Conservation (phyloP, 768 basidiomycete species). For the Guyanaporus albipodus region DNA sequence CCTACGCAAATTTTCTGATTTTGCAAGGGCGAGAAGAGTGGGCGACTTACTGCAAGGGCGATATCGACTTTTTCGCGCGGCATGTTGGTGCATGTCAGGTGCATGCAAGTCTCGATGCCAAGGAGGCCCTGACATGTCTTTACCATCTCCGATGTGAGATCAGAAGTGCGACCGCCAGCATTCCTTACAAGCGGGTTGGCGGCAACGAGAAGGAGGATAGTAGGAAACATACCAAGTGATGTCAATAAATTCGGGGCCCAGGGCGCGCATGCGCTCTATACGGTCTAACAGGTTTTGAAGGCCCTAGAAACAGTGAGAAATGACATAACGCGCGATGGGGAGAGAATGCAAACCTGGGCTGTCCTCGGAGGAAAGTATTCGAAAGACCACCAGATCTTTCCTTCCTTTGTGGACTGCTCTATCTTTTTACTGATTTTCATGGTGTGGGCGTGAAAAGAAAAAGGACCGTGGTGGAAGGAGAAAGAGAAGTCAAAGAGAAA, state of each 20-base stretch:
- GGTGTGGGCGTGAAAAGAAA: conserved; percentile 20
- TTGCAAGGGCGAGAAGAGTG: not conserved
- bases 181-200: conserved; percentile 57
- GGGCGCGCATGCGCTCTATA: conserved; percentile 94
- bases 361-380: conserved; percentile 98
- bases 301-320: conserved; percentile 12
- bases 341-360: conserved; percentile 62
- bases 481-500: conserved; percentile 1
- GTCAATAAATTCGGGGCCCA: conserved; percentile 97
- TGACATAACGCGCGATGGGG: not conserved
- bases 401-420: conserved; percentile 76
- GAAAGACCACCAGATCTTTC: conserved; percentile 96
- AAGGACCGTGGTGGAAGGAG: conserved; percentile 17
- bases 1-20: conserved; percentile 42
- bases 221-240: conserved; percentile 74
- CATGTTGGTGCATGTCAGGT: conserved; percentile 98
- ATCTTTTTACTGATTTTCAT: conserved; percentile 98
- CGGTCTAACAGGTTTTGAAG: conserved; percentile 96
- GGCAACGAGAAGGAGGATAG: not conserved
- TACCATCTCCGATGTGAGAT: conserved; percentile 89
- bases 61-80: conserved; percentile 92
- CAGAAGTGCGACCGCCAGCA: conserved; percentile 93
- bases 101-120: conserved; percentile 97
- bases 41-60: conserved; percentile 68
- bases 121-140: conserved; percentile 91